A percentile compares a stretch with the other conserved stretches of the same genome.
phyloP scores from a whole-genome alignment of 2,329 filamentous ascomycete species.

The Seiridium cupressi region DNA sequence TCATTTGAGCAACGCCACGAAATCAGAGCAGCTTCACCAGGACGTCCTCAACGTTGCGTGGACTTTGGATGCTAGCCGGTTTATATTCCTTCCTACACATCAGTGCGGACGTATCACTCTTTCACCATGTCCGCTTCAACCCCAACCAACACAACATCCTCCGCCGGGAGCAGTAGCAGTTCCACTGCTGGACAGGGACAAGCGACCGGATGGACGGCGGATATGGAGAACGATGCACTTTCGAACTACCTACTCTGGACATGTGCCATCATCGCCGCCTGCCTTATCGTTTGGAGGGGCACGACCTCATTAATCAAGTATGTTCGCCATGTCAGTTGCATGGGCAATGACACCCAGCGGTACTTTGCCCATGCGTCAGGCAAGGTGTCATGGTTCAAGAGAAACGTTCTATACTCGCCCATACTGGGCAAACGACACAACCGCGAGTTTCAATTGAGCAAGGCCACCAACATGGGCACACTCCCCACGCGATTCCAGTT shows the following conservation, averaged over 20 bases:
- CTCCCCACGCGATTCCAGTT: constrained; percentile 78
- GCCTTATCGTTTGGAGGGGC: constrained; percentile 67
- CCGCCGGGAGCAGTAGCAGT: not conserved
- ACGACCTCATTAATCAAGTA: constrained; percentile 61
- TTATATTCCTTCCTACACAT: constrained; percentile 1
- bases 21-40: not conserved
- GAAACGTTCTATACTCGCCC: constrained; percentile 67
- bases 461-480: constrained; percentile 70
- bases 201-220: constrained; percentile 31
- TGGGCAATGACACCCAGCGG: constrained; percentile 75
- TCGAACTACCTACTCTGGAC: constrained; percentile 61
- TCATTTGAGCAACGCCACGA: not conserved
- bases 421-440: constrained; percentile 76
- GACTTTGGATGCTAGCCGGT: not conserved
- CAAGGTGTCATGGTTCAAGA: constrained; percentile 61
- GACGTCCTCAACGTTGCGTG: not conserved
- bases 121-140: not conserved
- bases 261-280: constrained; percentile 60
- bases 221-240: constrained; percentile 51
- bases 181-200: constrained; percentile 15
- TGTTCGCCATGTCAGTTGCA: constrained; percentile 69
- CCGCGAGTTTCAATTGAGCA: constrained; percentile 66
- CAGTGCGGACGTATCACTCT: not conserved
- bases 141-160: not conserved
- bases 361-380: constrained; percentile 67